Evolutionary conservation across 2,329 filamentous ascomycete genomes (phyloP), one percentile per base, ranked within the genome.

Genomic region (Salinomyces thailandicus): DNA sequence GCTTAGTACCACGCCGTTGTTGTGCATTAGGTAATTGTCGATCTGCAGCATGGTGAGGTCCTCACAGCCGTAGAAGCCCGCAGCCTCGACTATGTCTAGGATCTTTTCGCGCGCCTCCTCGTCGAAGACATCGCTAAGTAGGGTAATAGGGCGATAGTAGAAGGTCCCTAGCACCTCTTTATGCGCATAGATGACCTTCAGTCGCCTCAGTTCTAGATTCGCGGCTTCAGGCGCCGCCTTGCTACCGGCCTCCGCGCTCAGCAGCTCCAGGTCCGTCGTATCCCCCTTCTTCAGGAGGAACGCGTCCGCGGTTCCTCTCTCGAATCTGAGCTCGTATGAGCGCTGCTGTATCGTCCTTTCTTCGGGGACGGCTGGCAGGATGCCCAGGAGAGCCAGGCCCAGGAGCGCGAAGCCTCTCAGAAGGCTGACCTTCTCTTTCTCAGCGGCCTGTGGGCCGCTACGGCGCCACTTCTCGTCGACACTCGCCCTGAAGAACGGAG

Each of bases 261-360:
- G 33, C 15, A 38, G 8, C 31, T 38, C 36, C 7, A 28, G 28
- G 7, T 38, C 36, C 12, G 18, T 27, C 5, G 28, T 5, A 9
- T 5, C 14, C 7, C 8, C 14, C 22, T 33, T 32, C n/a, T 31
- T 27, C 5, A 30, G 12, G 3, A 42, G 19, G 8, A 39, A 19
- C 5, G 32, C 36, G 8, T 35, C 19, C 11, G 28, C 19, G 33
- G 17, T 26, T 15, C 24, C 36, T 31, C 39, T 42, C 19, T 39
- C 39, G 32, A 39, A 42, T 6, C 33, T 31, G 7, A 42, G 39
- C 39, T 36, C 38, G 33, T 36, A 40, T n/a, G n/a, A n/a, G n/a
- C n/a, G n/a, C n/a, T n/a, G n/a, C n/a, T n/a, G n/a, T n/a, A n/a
- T n/a, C n/a, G n/a, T n/a, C n/a, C n/a, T n/a, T n/a, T n/a, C n/a